Conservation (phyloP, 345 rosid genomes). For the Eucalyptus caleyi region DNA sequence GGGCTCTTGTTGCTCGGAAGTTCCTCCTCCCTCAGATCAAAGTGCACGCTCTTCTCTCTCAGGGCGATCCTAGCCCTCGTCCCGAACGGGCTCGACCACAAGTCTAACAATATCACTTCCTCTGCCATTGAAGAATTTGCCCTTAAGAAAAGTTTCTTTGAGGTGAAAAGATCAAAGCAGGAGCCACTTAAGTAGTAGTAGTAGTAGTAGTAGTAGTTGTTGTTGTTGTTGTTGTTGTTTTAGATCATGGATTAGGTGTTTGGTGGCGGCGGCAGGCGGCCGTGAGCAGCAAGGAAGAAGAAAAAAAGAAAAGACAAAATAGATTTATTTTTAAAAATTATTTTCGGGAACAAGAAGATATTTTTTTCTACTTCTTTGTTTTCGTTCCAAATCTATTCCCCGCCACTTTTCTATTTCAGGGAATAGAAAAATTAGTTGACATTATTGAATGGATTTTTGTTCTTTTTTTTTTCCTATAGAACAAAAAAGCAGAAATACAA, state of each 20-base stretch:
- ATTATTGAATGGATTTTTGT: too few species aligned
- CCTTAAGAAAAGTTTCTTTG: neutral
- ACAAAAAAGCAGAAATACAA: too few species aligned
- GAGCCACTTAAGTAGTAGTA: neutral
- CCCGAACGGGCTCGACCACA: neutral
- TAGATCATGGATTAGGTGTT: too few species aligned
- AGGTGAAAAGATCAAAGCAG: neutral
- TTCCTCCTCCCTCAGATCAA: neutral
- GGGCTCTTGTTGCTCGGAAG: neutral
- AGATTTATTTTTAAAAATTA: too few species aligned
- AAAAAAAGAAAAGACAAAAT: too few species aligned
- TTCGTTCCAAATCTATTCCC: too few species aligned
- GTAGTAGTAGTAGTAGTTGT: neutral
- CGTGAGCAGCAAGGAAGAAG: too few species aligned
- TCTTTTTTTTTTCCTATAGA: rapidly evolving
- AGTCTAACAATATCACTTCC: neutral
- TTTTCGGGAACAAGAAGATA: too few species aligned
- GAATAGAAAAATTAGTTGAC: too few species aligned
- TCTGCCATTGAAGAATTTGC: neutral
- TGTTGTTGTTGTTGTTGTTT: too few species aligned
- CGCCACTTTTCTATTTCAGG: rapidly evolving
- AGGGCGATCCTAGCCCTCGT: neutral
- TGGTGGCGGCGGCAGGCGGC: rapidly evolving
- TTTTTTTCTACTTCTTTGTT: too few species aligned
- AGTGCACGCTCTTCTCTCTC: neutral